phyloP scores from a whole-genome alignment of 2,329 filamentous ascomycete species.

The Xylaria hypoxylon region DNA sequence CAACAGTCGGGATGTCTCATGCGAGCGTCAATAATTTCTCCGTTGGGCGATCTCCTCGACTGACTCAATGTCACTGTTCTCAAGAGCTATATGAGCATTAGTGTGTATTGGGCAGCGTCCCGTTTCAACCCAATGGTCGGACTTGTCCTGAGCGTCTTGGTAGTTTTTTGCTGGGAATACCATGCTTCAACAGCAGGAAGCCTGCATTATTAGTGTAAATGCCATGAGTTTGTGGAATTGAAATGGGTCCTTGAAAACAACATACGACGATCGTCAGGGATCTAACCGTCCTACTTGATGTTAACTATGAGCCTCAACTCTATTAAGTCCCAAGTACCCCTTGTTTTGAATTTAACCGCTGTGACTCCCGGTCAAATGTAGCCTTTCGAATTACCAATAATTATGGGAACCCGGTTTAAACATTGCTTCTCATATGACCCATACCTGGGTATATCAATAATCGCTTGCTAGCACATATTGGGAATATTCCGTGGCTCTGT shows the following conservation, averaged over 20 bases:
- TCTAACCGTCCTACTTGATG: neutral
- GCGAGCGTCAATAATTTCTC: neutral
- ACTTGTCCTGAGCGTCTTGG: neutral
- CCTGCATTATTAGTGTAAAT: neutral
- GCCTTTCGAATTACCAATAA: constrained; percentile 1
- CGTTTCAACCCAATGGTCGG: constrained; percentile 10
- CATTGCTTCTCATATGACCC: neutral
- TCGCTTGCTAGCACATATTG: neutral
- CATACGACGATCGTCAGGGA: neutral
- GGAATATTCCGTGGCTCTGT: neutral
- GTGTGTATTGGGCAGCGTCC: neutral
- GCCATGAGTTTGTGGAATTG: neutral
- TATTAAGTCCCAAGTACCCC: neutral
- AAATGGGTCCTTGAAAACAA: neutral
- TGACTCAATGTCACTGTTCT: neutral
- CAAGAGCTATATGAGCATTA: neutral
- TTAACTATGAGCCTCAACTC: constrained; percentile 6
- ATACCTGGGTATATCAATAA: constrained; percentile 5
- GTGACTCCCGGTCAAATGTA: neutral
- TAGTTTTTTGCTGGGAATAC: neutral
- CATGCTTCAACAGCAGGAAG: neutral
- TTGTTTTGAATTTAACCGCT: neutral
- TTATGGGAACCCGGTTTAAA: neutral
- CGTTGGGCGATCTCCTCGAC: neutral
- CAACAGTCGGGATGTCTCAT: constrained; percentile 7